Evolutionary conservation across 2,329 filamentous ascomycete species (phyloP).

Genomic region (Fusarium keratoplasticum): DNA sequence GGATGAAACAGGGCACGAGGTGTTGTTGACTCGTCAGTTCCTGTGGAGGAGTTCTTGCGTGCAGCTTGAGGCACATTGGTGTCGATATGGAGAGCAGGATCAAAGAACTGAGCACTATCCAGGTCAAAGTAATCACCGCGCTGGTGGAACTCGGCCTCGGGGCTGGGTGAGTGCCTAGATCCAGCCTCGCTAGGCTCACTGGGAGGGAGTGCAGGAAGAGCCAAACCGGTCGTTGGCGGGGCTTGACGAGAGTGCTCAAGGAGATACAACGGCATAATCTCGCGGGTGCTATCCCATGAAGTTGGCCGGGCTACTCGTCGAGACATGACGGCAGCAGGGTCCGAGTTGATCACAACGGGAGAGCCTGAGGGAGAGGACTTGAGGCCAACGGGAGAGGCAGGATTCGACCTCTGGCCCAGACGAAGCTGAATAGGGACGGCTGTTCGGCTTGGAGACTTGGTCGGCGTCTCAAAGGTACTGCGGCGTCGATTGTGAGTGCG

Average conservation of each 20-base stretch:
- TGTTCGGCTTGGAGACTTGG: slow-evolving; percentile 66
- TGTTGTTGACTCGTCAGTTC: slow-evolving; percentile 76
- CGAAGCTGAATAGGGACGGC: slow-evolving; percentile 69
- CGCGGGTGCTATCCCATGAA: slow-evolving; percentile 73
- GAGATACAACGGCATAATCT: slow-evolving; percentile 85
- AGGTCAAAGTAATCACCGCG: slow-evolving; percentile 44
- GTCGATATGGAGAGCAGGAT: slow-evolving; percentile 53
- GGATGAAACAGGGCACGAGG: slow-evolving; percentile 68
- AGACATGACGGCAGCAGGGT: slow-evolving; percentile 45
- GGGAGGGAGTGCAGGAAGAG: slow-evolving; percentile 63
- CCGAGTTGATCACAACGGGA: slow-evolving; percentile 48
- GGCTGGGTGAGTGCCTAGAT: slow-evolving; percentile 50
- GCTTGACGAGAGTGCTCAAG: slow-evolving; percentile 71
- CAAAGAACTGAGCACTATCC: slow-evolving; percentile 30
- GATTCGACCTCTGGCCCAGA: slow-evolving; percentile 60
- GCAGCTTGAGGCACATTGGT: slow-evolving; percentile 50
- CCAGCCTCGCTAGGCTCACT: slow-evolving; percentile 57
- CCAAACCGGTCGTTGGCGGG: slow-evolving; percentile 49
- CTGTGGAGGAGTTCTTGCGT: slow-evolving; percentile 61
- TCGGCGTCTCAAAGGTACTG: slow-evolving; percentile 60
- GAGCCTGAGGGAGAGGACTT: slow-evolving; percentile 55
- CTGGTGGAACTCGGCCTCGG: slow-evolving; percentile 45
- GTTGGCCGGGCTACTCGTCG: slow-evolving; percentile 62
- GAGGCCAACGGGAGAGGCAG: slow-evolving; percentile 55
- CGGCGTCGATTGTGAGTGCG: slow-evolving; percentile 60